These are phyloP conservation scores for Colletotrichum gloeosporioides DNA, from an alignment of 2,329 filamentous ascomycete species.

Conservation along the genomic window DNA sequence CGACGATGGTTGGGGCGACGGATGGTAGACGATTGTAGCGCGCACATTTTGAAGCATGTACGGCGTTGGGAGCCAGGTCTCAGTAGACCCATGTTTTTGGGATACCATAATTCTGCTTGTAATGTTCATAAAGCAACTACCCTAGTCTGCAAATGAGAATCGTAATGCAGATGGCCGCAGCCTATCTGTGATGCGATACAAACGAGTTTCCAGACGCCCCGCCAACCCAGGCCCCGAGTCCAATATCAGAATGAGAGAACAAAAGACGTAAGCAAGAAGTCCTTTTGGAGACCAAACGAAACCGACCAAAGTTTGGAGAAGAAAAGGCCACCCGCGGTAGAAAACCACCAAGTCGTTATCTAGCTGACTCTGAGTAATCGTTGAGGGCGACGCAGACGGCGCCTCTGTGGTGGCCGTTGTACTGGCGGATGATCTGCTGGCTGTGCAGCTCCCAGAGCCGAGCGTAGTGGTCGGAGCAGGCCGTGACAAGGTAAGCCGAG, in stretches of 20 bases:
- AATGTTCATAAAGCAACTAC: constrained; percentile 7
- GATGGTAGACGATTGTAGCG: constrained; percentile 51
- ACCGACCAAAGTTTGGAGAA: not conserved
- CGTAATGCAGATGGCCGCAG: constrained; percentile 11
- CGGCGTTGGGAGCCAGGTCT: constrained; percentile 14
- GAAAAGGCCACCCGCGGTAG: not conserved
- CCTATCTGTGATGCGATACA: constrained; percentile 11
- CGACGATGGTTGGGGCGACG: constrained; percentile 70
- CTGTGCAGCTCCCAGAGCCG: constrained; percentile 87
- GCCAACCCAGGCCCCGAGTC: constrained; percentile 19
- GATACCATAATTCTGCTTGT: constrained; percentile 14
- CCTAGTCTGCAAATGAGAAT: constrained; percentile 1
- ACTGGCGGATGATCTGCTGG: constrained; percentile 91
- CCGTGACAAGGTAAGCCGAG: constrained; percentile 90
- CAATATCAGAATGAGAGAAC: not conserved
- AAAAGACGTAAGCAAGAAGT: constrained; percentile 7
- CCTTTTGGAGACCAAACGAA: constrained; percentile 4
- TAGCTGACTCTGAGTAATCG: constrained; percentile 71
- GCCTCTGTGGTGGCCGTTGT: constrained; percentile 91
- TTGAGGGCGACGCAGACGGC: constrained; percentile 93
- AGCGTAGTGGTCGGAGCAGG: constrained; percentile 92
- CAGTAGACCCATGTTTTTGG: not conserved
- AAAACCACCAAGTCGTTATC: constrained; percentile 13
- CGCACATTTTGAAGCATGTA: constrained; percentile 5
- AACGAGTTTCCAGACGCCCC: constrained; percentile 22